These are phyloP conservation scores for Beauveria pseudobassiana DNA, from an alignment of 2,329 filamentous ascomycete species.

Conservation along the genomic window DNA sequence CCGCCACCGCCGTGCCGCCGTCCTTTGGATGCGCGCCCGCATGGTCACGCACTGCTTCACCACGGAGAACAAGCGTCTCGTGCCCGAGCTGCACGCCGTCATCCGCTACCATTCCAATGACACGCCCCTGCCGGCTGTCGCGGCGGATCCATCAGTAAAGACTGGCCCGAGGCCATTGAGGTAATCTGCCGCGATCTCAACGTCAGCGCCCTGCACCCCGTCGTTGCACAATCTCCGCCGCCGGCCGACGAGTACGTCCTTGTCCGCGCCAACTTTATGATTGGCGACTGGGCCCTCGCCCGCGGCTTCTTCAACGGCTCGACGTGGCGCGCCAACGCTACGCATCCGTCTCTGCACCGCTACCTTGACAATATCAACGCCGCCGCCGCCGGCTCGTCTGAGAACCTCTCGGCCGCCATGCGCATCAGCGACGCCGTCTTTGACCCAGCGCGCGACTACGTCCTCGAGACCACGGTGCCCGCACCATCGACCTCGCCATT, in stretches of 20 bases:
- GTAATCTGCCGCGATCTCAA: constrained; percentile 47
- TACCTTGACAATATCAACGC: constrained; percentile 20
- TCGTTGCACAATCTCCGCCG: constrained; percentile 27
- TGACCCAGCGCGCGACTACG: constrained; percentile 27
- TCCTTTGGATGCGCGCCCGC: constrained; percentile 55
- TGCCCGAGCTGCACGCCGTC: constrained; percentile 24
- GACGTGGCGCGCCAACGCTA: constrained; percentile 36
- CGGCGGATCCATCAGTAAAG: constrained; percentile 28
- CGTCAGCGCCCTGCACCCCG: constrained; percentile 36
- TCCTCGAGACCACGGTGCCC: constrained; percentile 42
- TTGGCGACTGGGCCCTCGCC: constrained; percentile 43
- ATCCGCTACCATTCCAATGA: constrained; percentile 21
- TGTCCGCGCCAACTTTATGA: constrained; percentile 47
- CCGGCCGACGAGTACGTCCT: constrained; percentile 33
- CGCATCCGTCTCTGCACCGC: constrained; percentile 28
- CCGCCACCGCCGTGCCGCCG: constrained; percentile 23
- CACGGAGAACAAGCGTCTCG: constrained; percentile 22
- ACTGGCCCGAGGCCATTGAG: constrained; percentile 41
- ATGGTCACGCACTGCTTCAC: constrained; percentile 34
- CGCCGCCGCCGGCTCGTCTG: background rate
- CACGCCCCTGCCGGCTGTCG: background rate
- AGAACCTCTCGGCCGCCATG: constrained; percentile 11
- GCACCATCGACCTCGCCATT: constrained; percentile 50
- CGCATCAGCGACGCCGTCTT: constrained; percentile 26
- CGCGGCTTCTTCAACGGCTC: constrained; percentile 48